These are phyloP conservation scores for Alternaria ethzedia DNA, from an alignment of 2,329 filamentous ascomycete species.

Conservation along the genomic window DNA sequence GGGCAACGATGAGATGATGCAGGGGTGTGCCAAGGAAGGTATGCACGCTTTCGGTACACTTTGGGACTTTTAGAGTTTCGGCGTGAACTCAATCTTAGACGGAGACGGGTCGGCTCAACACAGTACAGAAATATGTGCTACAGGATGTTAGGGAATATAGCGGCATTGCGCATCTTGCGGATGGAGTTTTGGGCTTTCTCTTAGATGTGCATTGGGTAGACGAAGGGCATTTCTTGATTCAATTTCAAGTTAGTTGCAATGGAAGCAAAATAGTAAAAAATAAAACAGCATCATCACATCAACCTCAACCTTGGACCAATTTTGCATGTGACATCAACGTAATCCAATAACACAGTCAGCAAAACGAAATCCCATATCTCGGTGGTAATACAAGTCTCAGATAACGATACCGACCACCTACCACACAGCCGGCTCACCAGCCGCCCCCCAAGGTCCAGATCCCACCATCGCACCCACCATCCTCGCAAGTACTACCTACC, in stretches of 20 bases:
- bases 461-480: background rate
- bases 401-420: background rate
- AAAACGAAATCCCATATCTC: background rate
- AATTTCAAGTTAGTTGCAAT: background rate
- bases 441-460: background rate
- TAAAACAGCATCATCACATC: background rate
- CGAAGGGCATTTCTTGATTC: background rate
- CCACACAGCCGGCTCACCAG: background rate
- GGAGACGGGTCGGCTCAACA: background rate
- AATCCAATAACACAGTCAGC: background rate
- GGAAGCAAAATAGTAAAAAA: background rate
- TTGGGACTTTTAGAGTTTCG: slow-evolving; percentile 38
- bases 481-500: background rate
- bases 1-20: slow-evolving; percentile 49
- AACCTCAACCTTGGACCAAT: background rate
- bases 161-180: background rate
- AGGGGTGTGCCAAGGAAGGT: slow-evolving; percentile 38
- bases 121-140: background rate
- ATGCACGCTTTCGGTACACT: slow-evolving; percentile 45
- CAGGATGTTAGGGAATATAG: background rate
- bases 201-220: background rate
- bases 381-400: background rate
- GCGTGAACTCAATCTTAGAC: background rate
- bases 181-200: background rate
- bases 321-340: background rate